Percentiles rank a stretch among this genome's conserved stretches.
These are phyloP conservation scores for Tetracladium setigerum DNA, from an alignment of 495 filamentous ascomycete species.

Conservation along the genomic window DNA sequence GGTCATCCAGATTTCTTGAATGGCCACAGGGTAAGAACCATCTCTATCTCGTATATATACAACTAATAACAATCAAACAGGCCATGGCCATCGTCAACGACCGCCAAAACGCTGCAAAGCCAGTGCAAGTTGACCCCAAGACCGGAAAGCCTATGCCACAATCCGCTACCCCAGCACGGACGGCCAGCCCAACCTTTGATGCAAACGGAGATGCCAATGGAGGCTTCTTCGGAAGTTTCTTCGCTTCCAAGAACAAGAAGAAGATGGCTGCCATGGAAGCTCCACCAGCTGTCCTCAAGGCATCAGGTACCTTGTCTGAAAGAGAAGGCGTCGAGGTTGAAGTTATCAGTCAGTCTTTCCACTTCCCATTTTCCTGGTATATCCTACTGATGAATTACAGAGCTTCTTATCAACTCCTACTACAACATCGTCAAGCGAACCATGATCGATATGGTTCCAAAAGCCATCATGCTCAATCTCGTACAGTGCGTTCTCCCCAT, in stretches of 20 bases:
- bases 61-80: slow-evolving; percentile 27
- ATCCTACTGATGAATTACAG: slow-evolving; percentile 36
- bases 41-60: slow-evolving; percentile 5
- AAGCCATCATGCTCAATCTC: slow-evolving; percentile 96
- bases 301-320: slow-evolving; percentile 84
- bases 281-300: slow-evolving; percentile 87
- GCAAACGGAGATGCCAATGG: slow-evolving; percentile 46
- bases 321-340: slow-evolving; percentile 92
- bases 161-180: slow-evolving; percentile 49
- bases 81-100: slow-evolving; percentile 98
- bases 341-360: slow-evolving; percentile 79
- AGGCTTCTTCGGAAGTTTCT: slow-evolving; percentile 96
- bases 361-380: slow-evolving; percentile 6
- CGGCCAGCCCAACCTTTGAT: slow-evolving; percentile 60
- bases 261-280: slow-evolving; percentile 99
- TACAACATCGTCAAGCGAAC: slow-evolving; percentile 96
- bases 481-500: slow-evolving; percentile 56
- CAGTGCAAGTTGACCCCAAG: slow-evolving; percentile 97
- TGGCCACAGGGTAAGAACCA: slow-evolving; percentile 59
- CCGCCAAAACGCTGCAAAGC: slow-evolving; percentile 67
- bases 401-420: slow-evolving; percentile 93
- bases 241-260: slow-evolving; percentile 98
- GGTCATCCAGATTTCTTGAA: slow-evolving; percentile 98
- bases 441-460: slow-evolving; percentile 99
- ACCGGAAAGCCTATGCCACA: slow-evolving; percentile 86